Evolutionary conservation across 164 flowering plant species (phyloP), one percentile per base, ranked within the genome.

Genomic region (Magnolia officinalis): DNA sequence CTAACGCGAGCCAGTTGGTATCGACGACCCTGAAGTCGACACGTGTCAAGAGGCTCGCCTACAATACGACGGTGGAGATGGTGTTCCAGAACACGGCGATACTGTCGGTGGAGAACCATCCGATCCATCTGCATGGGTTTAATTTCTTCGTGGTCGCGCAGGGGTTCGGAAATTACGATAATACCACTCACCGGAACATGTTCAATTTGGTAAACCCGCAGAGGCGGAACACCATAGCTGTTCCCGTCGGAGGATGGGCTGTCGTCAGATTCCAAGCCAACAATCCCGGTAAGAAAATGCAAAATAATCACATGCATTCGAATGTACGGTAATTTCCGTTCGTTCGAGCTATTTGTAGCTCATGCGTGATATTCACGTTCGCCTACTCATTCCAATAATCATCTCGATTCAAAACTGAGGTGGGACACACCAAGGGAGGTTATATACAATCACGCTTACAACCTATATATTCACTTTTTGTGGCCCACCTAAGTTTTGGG

Each of bases 211-310:
- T 80, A 1, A 80, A 92, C 70, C 92, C 95, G 1, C 94, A 88
- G 73, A 71, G 72, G n/a, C 85, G 95, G 0, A 92, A 90, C 85
- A 92, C 97, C 55, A 82, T 92, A 8, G 94, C 71, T 1, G 95
- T 92, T 0, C 97, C 97, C 0, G 86, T 78, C 2, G 94, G 94
- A 6, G 97, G 97, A 8, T 92, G 97, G 97, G 93, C 94, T 8
- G 93, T 82, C 37, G 80, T 92, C 74, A 79, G 97, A 78, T 91
- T 92, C 85, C 73, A 10, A 7, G 93, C 94, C 1, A 80, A 89
- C 61, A 90, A 92, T 84, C 90, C 92, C 73, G 93, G 91, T 90
- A 59, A 8, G 45, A 37, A 37, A 37, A 37, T 37, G 0, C 6
- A 0, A 37, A 37, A 37, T 37, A 0, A 37, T 37, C 45, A 37